These are phyloP conservation scores for Wickerhamomyces silvicola DNA, from an alignment of 805 yeast species.

Conservation along the genomic window DNA sequence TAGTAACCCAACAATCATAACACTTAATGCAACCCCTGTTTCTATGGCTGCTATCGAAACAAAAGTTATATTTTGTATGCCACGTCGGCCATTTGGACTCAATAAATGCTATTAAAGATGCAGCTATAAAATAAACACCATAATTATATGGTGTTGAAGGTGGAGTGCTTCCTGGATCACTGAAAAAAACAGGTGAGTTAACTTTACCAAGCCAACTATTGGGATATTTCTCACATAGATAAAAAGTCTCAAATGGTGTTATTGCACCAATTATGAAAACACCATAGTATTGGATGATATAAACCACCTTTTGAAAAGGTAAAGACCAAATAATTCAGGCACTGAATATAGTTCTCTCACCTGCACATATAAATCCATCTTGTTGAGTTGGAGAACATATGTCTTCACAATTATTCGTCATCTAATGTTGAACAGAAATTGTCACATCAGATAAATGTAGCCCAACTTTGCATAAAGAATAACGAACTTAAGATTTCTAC, in stretches of 20 bases:
- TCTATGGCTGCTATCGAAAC: constrained; percentile 56
- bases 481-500: constrained; percentile 51
- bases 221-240: constrained; percentile 24
- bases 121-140: constrained; percentile 43
- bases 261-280: constrained; percentile 47
- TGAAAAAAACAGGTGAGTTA: constrained; percentile 60
- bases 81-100: constrained; percentile 42
- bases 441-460: constrained; percentile 34
- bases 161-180: constrained; percentile 58
- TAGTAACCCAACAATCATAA: constrained; percentile 45
- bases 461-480: constrained; percentile 47
- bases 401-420: constrained; percentile 30
- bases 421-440: constrained; percentile 37
- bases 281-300: constrained; percentile 50
- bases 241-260: constrained; percentile 29
- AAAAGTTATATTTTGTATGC: constrained; percentile 56
- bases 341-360: constrained; percentile 37
- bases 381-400: constrained; percentile 34
- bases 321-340: constrained; percentile 48
- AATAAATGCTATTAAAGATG: constrained; percentile 38
- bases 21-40: constrained; percentile 55
- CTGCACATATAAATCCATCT: constrained; percentile 39
- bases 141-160: constrained; percentile 72
- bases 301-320: constrained; percentile 46
- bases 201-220: constrained; percentile 30